phyloP scores from a whole-genome alignment of 2,329 filamentous ascomycete genomes.

The Aspergillus proliferans region DNA sequence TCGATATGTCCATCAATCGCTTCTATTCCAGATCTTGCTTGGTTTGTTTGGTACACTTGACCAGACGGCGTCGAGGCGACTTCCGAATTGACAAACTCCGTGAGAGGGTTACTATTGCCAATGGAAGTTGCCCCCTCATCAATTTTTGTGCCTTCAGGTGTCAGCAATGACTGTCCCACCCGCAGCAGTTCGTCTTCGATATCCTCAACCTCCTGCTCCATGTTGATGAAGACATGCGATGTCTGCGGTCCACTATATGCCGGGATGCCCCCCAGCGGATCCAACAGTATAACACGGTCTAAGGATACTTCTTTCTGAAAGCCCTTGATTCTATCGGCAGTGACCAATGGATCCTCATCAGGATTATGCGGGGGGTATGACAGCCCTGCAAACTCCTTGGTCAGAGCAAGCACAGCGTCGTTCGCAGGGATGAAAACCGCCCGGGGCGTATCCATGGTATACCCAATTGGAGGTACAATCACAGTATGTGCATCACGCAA shows the following conservation, averaged over 20 bases:
- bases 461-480: conserved; percentile 61
- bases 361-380: conserved; percentile 40
- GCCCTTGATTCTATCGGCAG: conserved; percentile 33
- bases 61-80: conserved; percentile 16
- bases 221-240: conserved; percentile 81
- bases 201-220: conserved; percentile 77
- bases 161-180: conserved; percentile 13
- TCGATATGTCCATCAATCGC: conserved; percentile 49
- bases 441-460: conserved; percentile 46
- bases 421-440: conserved; percentile 48
- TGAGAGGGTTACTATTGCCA: conserved; percentile 38
- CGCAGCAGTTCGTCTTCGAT: conserved; percentile 58
- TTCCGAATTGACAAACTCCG: conserved; percentile 35
- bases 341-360: conserved; percentile 39
- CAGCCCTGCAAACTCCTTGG: conserved; percentile 67
- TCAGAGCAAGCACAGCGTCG: conserved; percentile 69
- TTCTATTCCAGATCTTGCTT: conserved; percentile 5
- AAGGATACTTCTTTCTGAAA: conserved; percentile 55
- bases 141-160: conserved; percentile 12
- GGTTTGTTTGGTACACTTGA: conserved; percentile 5
- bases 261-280: conserved; percentile 80
- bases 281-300: conserved; percentile 82
- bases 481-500: conserved; percentile 64
- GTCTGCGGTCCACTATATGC: conserved; percentile 53
- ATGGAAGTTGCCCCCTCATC: conserved; percentile 12